Evolutionary conservation across 106 monocot genomes (phyloP), one percentile per base, ranked within the genome.

Genomic region (Dendrobium nobile): DNA sequence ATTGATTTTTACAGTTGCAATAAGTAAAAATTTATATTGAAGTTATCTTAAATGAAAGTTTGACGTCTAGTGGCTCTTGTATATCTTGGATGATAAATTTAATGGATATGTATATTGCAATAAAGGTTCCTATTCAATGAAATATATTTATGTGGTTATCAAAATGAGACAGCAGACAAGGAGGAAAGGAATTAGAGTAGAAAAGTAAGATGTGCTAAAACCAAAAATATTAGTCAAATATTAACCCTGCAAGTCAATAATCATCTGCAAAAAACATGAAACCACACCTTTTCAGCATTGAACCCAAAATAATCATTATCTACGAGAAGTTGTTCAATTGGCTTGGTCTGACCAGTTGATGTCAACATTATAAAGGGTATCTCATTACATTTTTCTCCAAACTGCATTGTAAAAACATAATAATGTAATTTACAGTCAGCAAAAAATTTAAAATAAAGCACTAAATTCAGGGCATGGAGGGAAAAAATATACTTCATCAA

Each of bases 271-370:
- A 11, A 48, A 47, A 47, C 15, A 27, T 11, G 74, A 41, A 76
- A 11, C 24, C 4, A 16, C 7, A 76, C 76, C 76, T 76, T 76
- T 48, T 51, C 41, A 76, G 45, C 47, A 76, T 76, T 76, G 76
- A 76, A 76, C 3, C 45, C 48, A 76, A 76, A 76, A 26, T 48
- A 76, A 27, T 76, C 76, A 51, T 76, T 76, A 37, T 47, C 26
- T 76, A n/a, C 26, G 7, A 76, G 11, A 51, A 76, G 76, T 47
- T 76, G 24, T 48, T 76, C 76, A 28, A 47, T 41, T 28, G 48
- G 4, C 15, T 22, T 26, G 16, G 19, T 24, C 45, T 24, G 76
- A 76, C 19, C 22, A 47, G 45, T 51, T 76, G 76, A 76, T 48
- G 76, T 48, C 48, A 76, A 5, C 0, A 76, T 51, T 51, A 76